A percentile compares a stretch with the other conserved stretches of the same genome.
Evolutionary conservation across 495 filamentous ascomycete genomes (phyloP).

Genomic region (Amorphotheca resinae): DNA sequence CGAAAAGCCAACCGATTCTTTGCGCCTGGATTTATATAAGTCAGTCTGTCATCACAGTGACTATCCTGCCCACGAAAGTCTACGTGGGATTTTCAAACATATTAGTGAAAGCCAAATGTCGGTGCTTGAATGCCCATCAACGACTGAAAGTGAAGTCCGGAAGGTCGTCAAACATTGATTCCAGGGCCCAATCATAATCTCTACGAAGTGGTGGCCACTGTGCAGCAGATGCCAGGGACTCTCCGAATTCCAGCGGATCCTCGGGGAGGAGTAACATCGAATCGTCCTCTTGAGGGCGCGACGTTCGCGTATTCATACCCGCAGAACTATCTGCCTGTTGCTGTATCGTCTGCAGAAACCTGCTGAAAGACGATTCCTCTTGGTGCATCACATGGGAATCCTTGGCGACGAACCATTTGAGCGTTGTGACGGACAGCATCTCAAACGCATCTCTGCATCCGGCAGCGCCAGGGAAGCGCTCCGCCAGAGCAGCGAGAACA

Average conservation of each 20-base stretch:
- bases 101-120: no score
- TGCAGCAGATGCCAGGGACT: conserved; percentile 2
- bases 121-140: no score
- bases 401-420: conserved; percentile 17
- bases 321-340: neutral
- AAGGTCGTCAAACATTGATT: no score
- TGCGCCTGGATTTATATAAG: no score
- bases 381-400: conserved; percentile 3
- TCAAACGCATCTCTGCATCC: conserved; percentile 20
- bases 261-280: neutral
- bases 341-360: conserved; percentile 2
- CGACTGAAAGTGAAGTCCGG: no score
- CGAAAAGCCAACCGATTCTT: no score
- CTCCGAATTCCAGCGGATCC: neutral
- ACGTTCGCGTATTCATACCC: conserved; percentile 1
- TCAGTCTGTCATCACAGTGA: no score
- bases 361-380: neutral
- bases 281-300: neutral
- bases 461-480: conserved; percentile 17
- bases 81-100: no score
- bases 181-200: no score
- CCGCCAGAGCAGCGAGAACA: conserved; percentile 19
- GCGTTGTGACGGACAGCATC: conserved; percentile 17
- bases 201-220: no score
- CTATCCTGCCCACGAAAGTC: no score